These are phyloP conservation scores for Nakataea oryzae DNA, from an alignment of 2,329 filamentous ascomycete genomes.

Conservation along the genomic window DNA sequence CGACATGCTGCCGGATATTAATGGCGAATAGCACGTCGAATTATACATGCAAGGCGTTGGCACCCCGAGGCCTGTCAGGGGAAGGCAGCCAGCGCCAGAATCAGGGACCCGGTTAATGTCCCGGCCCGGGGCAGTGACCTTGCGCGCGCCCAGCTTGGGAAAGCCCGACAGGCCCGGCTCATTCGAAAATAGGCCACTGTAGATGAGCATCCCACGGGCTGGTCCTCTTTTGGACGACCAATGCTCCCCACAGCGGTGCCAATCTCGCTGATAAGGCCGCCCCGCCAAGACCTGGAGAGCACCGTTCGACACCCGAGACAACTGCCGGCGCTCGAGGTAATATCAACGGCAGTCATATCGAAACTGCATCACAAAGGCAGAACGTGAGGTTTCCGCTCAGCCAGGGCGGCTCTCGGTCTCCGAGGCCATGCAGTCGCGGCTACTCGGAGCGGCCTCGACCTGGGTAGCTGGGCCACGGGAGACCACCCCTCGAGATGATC, in stretches of 20 bases:
- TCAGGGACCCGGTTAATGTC: constrained; percentile 1
- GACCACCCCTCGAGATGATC: not conserved
- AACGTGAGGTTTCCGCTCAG: not conserved
- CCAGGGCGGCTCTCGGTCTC: not conserved
- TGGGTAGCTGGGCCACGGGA: not conserved
- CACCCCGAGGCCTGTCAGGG: not conserved
- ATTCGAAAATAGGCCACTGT: not conserved
- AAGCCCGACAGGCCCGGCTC: not conserved
- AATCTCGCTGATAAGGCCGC: too few relatives aligned
- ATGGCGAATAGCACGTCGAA: not conserved
- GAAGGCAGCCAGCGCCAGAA: not conserved
- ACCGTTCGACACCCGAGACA: not conserved
- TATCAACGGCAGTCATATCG: not conserved
- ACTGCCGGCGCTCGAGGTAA: not conserved
- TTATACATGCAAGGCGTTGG: not conserved
- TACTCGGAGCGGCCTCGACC: not conserved
- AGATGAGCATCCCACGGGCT: not conserved
- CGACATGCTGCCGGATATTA: not conserved
- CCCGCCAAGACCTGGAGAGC: not conserved
- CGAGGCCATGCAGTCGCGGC: not conserved
- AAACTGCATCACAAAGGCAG: not conserved
- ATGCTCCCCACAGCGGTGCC: not conserved
- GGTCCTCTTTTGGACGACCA: not conserved
- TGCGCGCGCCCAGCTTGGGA: not conserved
- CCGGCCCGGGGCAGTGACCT: not conserved